Base-by-base conservation (phyloP, 768 basidiomycete species). In the Leccinellum albellum region DNA sequence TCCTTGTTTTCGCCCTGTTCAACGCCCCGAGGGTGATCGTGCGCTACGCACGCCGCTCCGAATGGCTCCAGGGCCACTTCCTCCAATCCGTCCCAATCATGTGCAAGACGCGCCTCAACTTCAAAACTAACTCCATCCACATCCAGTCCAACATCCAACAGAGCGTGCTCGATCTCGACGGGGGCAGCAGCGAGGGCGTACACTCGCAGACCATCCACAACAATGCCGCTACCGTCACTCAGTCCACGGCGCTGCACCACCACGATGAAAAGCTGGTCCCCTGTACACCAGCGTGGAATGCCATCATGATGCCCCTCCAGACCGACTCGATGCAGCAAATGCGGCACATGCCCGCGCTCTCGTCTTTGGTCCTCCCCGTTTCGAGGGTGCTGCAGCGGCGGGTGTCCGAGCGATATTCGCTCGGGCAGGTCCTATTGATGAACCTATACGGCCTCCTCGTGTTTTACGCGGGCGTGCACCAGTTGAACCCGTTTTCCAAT, bases 31-130 rank as follows among this genome's bases (percentile, higher is more conserved):
- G 82, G 42, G 74, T 74, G 15, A 55, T 84, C 13, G 79, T 77
- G 21, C 80, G 85, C 45, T 73, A 85, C 55, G 78, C 79, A 52
- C 73, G 72, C 37, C 62, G 71, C 28, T 74, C 77, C 6, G 82
- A 85, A 58, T 83, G 84, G 83, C 58, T 70, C 21, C 75, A 69
- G 26, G 84, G 85, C 3, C 75, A 80, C 58, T 58, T 85, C 60
- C 69, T 86, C 40, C 73, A 69, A 12, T 63, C 61, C 15, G 37
- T 32, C 17, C 29, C 58, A 1, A 46, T 60, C 35, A 46, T 35
- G 4, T 57, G 51, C 47, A 51, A 35, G 13, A 50, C 57, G 20
- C 55, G 52, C 1, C 53, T 58, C 52, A 59, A 59, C 29, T 45
- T 66, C 17, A 59, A 60, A 33, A 61, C 61, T 44, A 20, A 55